A percentile compares a stretch with the other conserved stretches of the same genome.
Conservation (phyloP, 2,329 filamentous ascomycete genomes). For the Neofusicoccum cordaticola region DNA sequence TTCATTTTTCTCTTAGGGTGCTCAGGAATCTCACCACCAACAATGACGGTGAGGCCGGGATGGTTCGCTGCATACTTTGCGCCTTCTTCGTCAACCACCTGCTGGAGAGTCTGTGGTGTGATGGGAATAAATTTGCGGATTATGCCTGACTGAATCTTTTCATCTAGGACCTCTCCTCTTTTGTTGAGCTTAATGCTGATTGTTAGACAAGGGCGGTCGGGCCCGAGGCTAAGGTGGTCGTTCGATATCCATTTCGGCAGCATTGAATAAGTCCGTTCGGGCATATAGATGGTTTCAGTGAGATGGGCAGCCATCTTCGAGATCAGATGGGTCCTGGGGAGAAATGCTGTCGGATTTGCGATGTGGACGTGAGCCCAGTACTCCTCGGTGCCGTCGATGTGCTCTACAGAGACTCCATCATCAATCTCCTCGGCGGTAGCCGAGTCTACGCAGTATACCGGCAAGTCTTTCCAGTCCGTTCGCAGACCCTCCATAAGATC, state of each 20-base stretch:
- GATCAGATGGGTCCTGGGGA: slow-evolving; percentile 58
- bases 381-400: slow-evolving; percentile 50
- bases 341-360: slow-evolving; percentile 72
- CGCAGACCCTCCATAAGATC: slow-evolving; percentile 59
- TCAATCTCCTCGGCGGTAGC: slow-evolving; percentile 68
- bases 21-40: slow-evolving; percentile 31
- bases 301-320: slow-evolving; percentile 61
- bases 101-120: slow-evolving; percentile 42
- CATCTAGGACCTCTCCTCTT: slow-evolving; percentile 53
- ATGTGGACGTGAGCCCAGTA: slow-evolving; percentile 77
- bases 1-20: neutral
- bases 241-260: slow-evolving; percentile 50
- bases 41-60: slow-evolving; percentile 24
- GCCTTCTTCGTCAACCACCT: slow-evolving; percentile 35
- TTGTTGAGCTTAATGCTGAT: slow-evolving; percentile 57
- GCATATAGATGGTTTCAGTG: slow-evolving; percentile 56
- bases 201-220: slow-evolving; percentile 56
- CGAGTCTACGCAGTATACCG: slow-evolving; percentile 72
- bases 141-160: slow-evolving; percentile 52
- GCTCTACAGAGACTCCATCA: slow-evolving; percentile 72
- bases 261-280: slow-evolving; percentile 57
- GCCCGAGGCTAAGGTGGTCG: slow-evolving; percentile 53
- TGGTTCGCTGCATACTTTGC: slow-evolving; percentile 15
- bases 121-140: slow-evolving; percentile 55
- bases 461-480: slow-evolving; percentile 57